Conservation (phyloP, 2,329 filamentous ascomycete species). For the Ascochyta lentis region DNA sequence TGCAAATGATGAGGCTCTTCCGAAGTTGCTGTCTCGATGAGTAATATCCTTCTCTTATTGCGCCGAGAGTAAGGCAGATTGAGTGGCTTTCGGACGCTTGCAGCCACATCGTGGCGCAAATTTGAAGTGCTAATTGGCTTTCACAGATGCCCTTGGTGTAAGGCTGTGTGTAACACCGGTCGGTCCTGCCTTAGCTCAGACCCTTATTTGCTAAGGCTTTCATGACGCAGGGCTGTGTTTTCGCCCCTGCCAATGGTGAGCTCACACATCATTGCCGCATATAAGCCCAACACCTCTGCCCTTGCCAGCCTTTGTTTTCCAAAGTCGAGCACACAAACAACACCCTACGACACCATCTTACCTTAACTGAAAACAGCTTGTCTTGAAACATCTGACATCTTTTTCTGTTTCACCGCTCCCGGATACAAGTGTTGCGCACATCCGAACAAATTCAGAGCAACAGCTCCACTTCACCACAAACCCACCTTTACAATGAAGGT, state of each 20-base stretch:
- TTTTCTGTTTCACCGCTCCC: conserved; percentile 4
- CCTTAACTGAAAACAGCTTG: background rate
- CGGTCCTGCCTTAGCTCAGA: background rate
- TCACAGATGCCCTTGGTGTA: background rate
- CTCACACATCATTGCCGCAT: background rate
- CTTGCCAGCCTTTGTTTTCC: conserved; percentile 1
- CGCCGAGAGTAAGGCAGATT: conserved; percentile 8
- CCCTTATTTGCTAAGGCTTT: background rate
- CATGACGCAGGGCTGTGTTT: conserved; percentile 15
- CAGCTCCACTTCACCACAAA: conserved; percentile 5
- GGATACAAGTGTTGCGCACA: conserved; percentile 4
- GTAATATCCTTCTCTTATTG: background rate
- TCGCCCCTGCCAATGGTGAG: conserved; percentile 9
- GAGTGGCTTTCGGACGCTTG: background rate
- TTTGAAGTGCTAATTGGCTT: conserved; percentile 5
- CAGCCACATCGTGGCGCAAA: conserved; percentile 11
- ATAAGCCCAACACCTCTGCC: conserved; percentile 7
- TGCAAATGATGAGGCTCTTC: background rate
- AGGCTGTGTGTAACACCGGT: conserved; percentile 8
- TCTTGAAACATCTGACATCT: background rate
- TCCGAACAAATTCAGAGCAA: background rate
- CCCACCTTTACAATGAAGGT: conserved; percentile 36
- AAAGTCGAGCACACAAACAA: conserved; percentile 2
- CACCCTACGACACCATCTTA: background rate
- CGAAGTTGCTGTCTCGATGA: background rate